Evolutionary conservation across 164 flowering plant genomes (phyloP).

Genomic region (Pachysandra terminalis): DNA sequence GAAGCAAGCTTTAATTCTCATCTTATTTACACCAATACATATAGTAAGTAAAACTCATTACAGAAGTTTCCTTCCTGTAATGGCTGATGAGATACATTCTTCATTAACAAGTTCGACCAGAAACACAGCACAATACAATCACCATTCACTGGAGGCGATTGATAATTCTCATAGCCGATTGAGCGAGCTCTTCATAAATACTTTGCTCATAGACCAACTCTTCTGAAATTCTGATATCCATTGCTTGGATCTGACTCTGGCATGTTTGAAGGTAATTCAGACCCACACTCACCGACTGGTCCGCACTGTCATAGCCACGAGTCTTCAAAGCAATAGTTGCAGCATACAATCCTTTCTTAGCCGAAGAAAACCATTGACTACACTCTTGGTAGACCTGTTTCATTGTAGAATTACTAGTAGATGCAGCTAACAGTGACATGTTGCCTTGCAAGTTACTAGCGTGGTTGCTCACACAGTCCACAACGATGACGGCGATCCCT

Average conservation of each 20-base stretch:
- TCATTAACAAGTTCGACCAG: too few relatives aligned
- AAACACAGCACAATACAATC: too few relatives aligned
- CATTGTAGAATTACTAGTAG: neutral
- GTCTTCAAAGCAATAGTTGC: neutral
- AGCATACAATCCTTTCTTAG: neutral
- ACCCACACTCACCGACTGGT: neutral
- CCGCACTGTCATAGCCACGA: neutral
- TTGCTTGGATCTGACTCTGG: neutral
- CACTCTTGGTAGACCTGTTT: neutral
- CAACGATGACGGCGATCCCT: neutral
- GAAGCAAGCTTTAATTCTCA: too few relatives aligned
- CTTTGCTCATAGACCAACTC: neutral
- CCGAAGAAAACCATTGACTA: neutral
- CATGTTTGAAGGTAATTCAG: neutral
- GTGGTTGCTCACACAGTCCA: neutral
- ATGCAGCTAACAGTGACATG: neutral
- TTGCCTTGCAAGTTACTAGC: neutral
- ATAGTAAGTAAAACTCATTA: too few relatives aligned
- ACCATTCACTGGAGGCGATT: neutral
- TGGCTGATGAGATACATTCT: too few relatives aligned
- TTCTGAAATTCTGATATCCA: neutral
- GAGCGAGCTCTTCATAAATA: neutral
- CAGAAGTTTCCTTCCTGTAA: too few relatives aligned
- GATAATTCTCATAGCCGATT: slow-evolving; percentile 1
- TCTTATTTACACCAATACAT: too few relatives aligned